Conservation (phyloP, 805 yeast genomes). For the Grigorovia transvaalensis region DNA sequence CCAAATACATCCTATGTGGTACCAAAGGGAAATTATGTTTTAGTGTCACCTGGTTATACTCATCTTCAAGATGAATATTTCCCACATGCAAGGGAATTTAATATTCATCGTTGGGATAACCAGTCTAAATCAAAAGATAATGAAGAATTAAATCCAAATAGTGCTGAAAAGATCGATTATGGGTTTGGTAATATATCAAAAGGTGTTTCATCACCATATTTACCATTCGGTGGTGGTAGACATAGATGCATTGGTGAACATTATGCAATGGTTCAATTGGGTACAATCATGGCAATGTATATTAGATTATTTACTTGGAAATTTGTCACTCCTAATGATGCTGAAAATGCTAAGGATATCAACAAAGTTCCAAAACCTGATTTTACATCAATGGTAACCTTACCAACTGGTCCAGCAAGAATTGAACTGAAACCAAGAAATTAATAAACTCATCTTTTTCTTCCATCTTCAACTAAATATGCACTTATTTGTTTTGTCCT, state of each 20-base stretch:
- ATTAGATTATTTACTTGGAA: slow-evolving; percentile 73
- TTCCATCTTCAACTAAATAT: not conserved
- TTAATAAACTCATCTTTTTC: not conserved
- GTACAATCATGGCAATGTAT: slow-evolving; percentile 66
- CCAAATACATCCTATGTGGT: slow-evolving; percentile 73
- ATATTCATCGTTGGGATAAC: slow-evolving; percentile 82
- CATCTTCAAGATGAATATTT: slow-evolving; percentile 67
- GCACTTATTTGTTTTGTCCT: too few relatives aligned
- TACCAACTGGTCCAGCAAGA: slow-evolving; percentile 71
- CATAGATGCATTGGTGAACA: slow-evolving; percentile 99
- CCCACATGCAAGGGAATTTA: slow-evolving; percentile 60
- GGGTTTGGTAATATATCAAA: slow-evolving; percentile 96
- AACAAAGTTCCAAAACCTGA: slow-evolving; percentile 51
- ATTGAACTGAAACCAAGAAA: slow-evolving; percentile 40
- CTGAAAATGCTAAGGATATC: slow-evolving; percentile 2
- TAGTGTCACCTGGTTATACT: slow-evolving; percentile 91
- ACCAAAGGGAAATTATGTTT: slow-evolving; percentile 80
- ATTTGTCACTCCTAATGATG: slow-evolving; percentile 40
- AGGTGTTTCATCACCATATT: slow-evolving; percentile 91
- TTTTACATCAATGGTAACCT: slow-evolving; percentile 84
- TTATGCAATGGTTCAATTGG: slow-evolving; percentile 89
- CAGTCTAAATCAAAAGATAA: slow-evolving; percentile 10
- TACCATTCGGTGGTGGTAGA: slow-evolving; percentile 99
- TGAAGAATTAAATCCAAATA: slow-evolving; percentile 2
- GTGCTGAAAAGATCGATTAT: slow-evolving; percentile 54